phyloP scores from a whole-genome alignment of 2,329 filamentous ascomycete species.

The Penicillium sp. region DNA sequence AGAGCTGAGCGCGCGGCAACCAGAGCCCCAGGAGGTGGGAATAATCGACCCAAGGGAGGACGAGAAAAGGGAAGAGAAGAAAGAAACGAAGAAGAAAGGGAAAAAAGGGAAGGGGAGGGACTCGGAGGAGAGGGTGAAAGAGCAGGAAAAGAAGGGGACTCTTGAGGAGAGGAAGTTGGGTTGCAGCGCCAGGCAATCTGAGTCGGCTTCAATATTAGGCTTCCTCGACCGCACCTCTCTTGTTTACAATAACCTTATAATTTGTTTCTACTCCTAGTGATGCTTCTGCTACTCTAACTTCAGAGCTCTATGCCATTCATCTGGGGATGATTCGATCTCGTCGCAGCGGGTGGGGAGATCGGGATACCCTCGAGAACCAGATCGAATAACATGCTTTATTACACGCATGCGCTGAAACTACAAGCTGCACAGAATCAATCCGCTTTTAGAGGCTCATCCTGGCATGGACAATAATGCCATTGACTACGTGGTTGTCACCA shows the following conservation, averaged over 20 bases:
- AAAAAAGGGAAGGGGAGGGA: conserved; percentile 11
- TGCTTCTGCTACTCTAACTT: not conserved
- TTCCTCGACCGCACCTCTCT: not conserved
- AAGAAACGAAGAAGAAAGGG: conserved; percentile 15
- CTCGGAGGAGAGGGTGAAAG: conserved; percentile 1
- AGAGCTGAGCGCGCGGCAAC: conserved; percentile 24
- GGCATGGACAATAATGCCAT: conserved; percentile 1
- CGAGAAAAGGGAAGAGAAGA: conserved; percentile 19
- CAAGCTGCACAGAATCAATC: conserved; percentile 1
- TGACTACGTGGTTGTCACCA: not conserved
- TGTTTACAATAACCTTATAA: not conserved
- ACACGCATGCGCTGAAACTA: conserved; percentile 6
- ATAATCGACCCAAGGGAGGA: conserved; percentile 27
- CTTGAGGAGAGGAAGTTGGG: conserved; percentile 11
- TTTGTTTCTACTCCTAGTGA: not conserved
- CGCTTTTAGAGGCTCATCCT: not conserved
- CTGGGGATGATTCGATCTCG: conserved; percentile 6
- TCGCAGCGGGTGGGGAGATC: not conserved
- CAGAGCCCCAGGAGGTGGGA: conserved; percentile 26
- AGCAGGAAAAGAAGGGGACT: conserved; percentile 9
- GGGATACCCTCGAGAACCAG: not conserved
- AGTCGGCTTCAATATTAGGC: not conserved
- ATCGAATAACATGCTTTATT: conserved; percentile 1
- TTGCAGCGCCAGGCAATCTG: conserved; percentile 9
- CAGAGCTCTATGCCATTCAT: not conserved